phyloP scores from a whole-genome alignment of 305 asterid species.

The Striga hermonthica region DNA sequence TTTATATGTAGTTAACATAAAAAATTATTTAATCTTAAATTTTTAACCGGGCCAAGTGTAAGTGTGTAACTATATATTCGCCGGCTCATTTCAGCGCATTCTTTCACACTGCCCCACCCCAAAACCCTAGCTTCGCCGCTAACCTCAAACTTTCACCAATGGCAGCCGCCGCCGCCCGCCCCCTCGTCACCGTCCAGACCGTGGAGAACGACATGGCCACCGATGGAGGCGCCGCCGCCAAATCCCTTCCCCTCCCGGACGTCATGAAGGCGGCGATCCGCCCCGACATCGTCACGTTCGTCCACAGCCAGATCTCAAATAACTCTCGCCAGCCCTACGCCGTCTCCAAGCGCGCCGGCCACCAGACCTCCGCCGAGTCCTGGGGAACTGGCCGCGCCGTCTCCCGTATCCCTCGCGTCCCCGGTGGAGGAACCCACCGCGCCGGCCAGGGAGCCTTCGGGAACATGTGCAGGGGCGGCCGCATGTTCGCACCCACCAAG shows the following conservation, averaged over 20 bases:
- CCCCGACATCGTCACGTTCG: conserved; percentile 66
- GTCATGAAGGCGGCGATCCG: conserved; percentile 80
- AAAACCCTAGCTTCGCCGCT: conserved; percentile 30
- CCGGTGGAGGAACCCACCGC: conserved; percentile 95
- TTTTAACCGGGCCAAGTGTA: too few relatives aligned
- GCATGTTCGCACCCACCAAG: conserved; percentile 86
- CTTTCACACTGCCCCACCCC: conserved; percentile 6
- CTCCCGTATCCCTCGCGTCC: conserved; percentile 91
- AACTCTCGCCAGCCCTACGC: conserved; percentile 83
- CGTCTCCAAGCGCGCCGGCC: conserved; percentile 74
- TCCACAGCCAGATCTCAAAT: conserved; percentile 72
- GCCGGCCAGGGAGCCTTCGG: conserved; percentile 94
- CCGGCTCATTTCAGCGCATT: too few relatives aligned
- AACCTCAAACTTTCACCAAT: conserved; percentile 28
- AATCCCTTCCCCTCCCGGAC: conserved; percentile 55
- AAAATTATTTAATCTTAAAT: too few relatives aligned
- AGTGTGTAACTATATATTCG: too few relatives aligned
- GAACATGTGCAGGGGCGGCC: conserved; percentile 94
- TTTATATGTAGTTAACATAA: too few relatives aligned
- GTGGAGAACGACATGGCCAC: conserved; percentile 61
- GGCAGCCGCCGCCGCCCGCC: conserved; percentile 40
- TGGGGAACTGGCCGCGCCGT: conserved; percentile 96
- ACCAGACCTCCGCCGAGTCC: conserved; percentile 91
- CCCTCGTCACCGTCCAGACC: conserved; percentile 51
- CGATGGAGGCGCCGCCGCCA: conserved; percentile 41